Percentiles rank a stretch among this genome's conserved stretches.
phyloP scores from a whole-genome alignment of 78 protist species.

The Planoprotostelium fungivorum region DNA sequence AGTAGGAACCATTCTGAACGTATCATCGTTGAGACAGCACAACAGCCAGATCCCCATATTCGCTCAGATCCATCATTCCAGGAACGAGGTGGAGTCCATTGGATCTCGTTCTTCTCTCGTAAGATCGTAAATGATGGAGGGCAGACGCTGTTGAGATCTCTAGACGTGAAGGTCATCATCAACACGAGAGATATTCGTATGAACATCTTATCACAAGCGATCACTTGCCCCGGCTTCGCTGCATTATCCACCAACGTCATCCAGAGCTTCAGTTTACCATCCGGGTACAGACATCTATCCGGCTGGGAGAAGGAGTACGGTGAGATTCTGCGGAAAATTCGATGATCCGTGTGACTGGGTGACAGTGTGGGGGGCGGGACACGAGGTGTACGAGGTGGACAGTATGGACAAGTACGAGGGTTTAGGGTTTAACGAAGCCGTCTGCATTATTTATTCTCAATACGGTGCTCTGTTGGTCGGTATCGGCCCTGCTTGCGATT shows the following conservation, averaged over 20 bases:
- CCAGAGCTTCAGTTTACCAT: background rate
- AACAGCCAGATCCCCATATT: background rate
- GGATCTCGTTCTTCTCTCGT: background rate
- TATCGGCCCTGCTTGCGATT: background rate
- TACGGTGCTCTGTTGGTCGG: background rate
- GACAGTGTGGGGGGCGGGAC: background rate
- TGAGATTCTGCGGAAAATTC: too few species aligned
- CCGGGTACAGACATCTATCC: background rate
- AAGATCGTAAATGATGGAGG: background rate
- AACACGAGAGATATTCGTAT: background rate
- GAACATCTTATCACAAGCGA: background rate
- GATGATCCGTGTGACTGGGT: too few species aligned
- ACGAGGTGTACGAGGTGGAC: background rate
- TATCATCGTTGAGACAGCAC: background rate
- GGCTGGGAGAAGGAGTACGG: background rate
- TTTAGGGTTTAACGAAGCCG: background rate
- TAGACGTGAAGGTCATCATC: background rate
- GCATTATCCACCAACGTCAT: background rate
- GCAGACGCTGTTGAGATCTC: background rate
- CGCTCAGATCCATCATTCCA: background rate
- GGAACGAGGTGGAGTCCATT: background rate
- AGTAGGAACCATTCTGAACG: background rate
- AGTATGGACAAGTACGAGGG: background rate
- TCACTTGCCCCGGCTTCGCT: background rate
- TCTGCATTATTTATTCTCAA: background rate